A percentile compares a stretch with the other conserved stretches of the same genome.
These are phyloP conservation scores for Centella asiatica DNA, from an alignment of 129 eudicot genomes.

Conservation along the genomic window DNA sequence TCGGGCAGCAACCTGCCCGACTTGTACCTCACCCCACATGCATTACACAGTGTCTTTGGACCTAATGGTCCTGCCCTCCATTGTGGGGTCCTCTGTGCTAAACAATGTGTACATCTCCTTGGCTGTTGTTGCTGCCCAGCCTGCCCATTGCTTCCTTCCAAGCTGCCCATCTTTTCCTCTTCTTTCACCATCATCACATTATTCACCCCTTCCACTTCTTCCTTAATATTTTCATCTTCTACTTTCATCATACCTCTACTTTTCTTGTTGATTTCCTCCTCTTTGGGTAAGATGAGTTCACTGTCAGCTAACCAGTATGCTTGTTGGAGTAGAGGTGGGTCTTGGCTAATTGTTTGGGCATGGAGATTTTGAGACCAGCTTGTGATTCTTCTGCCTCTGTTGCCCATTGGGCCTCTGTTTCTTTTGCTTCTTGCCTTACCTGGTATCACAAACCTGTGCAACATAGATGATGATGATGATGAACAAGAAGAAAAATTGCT, in stretches of 20 bases:
- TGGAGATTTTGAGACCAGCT: slow-evolving; percentile 17
- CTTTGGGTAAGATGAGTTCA: slow-evolving; percentile 28
- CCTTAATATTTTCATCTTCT: not conserved
- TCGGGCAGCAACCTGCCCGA: slow-evolving; percentile 67
- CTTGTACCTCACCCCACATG: slow-evolving; percentile 74
- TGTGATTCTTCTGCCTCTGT: not conserved
- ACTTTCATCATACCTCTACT: not conserved
- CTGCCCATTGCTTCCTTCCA: slow-evolving; percentile 16
- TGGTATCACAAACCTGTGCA: slow-evolving; percentile 30
- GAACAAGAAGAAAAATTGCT: not conserved
- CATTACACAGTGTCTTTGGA: slow-evolving; percentile 65
- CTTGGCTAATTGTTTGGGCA: not conserved
- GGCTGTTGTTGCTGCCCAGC: slow-evolving; percentile 19
- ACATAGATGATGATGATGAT: slow-evolving; percentile 3
- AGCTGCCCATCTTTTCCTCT: slow-evolving; percentile 10
- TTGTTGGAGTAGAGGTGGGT: slow-evolving; percentile 32
- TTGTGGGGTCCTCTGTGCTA: slow-evolving; percentile 48
- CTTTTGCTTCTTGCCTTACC: slow-evolving; percentile 39
- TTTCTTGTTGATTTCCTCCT: slow-evolving; percentile 9
- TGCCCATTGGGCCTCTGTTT: slow-evolving; percentile 19
- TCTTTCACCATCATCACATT: not conserved
- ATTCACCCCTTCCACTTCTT: slow-evolving; percentile 3
- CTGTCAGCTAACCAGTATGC: slow-evolving; percentile 44
- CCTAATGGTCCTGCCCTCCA: slow-evolving; percentile 59
- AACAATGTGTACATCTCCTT: slow-evolving; percentile 57